Percentiles rank a stretch among this genome's conserved stretches.
Conservation (phyloP, 345 rosid genomes). For the Moricandia arvensis region DNA sequence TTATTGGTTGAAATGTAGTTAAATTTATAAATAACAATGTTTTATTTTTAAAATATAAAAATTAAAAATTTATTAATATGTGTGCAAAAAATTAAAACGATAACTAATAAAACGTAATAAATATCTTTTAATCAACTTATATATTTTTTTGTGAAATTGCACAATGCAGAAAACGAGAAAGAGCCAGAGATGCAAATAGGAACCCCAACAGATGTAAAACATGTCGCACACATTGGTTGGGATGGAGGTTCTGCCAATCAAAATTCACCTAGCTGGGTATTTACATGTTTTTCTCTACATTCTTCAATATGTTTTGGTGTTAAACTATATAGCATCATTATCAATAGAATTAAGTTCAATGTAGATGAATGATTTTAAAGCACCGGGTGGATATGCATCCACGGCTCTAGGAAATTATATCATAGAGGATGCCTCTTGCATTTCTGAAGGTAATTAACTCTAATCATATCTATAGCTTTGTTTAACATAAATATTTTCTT, state of each 20-base stretch:
- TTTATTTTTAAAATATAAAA: too few species aligned
- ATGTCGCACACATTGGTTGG: conserved; percentile 94
- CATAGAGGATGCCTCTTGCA: conserved; percentile 19
- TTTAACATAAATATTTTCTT: background rate
- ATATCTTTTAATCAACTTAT: background rate
- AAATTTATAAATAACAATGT: too few species aligned
- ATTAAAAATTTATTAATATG: too few species aligned
- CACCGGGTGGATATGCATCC: conserved; percentile 23
- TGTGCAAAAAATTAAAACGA: too few species aligned
- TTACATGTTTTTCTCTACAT: background rate
- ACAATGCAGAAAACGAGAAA: conserved; percentile 60
- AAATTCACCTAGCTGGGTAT: conserved; percentile 66
- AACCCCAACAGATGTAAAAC: conserved; percentile 85
- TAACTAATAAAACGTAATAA: too few species aligned
- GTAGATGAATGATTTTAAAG: conserved; percentile 31
- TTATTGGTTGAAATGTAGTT: too few species aligned
- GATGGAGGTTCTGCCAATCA: conserved; percentile 53
- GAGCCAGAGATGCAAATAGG: conserved; percentile 85
- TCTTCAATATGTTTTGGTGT: background rate
- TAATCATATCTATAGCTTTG: background rate
- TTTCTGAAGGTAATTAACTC: conserved; percentile 27
- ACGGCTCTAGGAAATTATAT: conserved; percentile 3
- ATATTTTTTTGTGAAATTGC: background rate
- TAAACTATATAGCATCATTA: background rate
- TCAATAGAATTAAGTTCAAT: background rate